Conservation (phyloP, 805 yeast species). For the Kodamaea nitidulidarum region DNA sequence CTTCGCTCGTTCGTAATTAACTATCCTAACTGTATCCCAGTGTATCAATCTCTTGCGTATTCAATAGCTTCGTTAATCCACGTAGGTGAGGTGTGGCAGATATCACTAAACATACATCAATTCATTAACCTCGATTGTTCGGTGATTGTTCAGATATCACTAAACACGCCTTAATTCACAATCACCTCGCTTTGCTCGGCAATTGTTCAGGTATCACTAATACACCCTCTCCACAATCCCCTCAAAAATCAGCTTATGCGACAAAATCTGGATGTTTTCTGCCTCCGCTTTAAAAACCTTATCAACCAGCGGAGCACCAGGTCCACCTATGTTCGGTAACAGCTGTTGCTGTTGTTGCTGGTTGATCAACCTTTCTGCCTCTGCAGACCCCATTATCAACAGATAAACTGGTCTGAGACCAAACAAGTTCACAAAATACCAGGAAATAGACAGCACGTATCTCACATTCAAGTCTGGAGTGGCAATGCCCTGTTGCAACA, state of each 20-base stretch:
- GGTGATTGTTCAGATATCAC: too few species aligned
- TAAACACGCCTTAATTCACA: too few species aligned
- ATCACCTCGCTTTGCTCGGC: background rate
- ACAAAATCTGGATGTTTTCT: constrained; percentile 64
- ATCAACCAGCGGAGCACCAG: constrained; percentile 56
- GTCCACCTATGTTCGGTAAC: constrained; percentile 43
- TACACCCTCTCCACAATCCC: constrained; percentile 60
- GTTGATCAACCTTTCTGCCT: constrained; percentile 43
- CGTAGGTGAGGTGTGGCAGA: too few species aligned
- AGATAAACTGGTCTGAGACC: constrained; percentile 81
- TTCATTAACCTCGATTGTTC: background rate
- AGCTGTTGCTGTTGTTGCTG: constrained; percentile 37
- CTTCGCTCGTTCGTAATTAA: too few species aligned
- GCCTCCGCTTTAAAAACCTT: constrained; percentile 66
- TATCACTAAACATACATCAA: too few species aligned
- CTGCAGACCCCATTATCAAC: constrained; percentile 52
- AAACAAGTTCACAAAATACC: constrained; percentile 87
- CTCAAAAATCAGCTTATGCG: constrained; percentile 48
- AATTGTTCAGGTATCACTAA: background rate
- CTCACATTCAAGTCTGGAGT: constrained; percentile 84
- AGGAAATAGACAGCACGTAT: constrained; percentile 90
- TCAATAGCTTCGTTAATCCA: too few species aligned
- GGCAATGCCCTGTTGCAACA: constrained; percentile 83
- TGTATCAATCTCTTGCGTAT: too few species aligned
- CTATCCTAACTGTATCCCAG: too few species aligned